Evolutionary conservation across 495 filamentous ascomycete genomes (phyloP), one percentile per base, ranked within the genome.

Genomic region (Talaromyces borbonicus): DNA sequence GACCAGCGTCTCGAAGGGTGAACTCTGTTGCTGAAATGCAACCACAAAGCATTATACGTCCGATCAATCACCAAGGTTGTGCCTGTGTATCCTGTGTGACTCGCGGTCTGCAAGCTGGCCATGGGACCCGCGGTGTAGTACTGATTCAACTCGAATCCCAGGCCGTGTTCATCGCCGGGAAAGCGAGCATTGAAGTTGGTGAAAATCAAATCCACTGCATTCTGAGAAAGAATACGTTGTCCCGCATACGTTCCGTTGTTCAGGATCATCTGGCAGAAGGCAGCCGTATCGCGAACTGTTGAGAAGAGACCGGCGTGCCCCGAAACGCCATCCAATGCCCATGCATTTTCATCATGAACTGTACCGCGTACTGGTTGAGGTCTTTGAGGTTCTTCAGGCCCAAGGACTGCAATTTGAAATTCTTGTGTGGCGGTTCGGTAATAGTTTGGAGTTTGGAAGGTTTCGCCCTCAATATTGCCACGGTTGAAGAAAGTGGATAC

Each of bases 311-410:
- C 56, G 8, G 54, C 54, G 36, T 61, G 54, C 4, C 56, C 56
- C 11, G 56, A 57, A 11, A 61, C 52, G 11, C 54, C 52, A 18
- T 51, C 29, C 1, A 60, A 36, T 14, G 52, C 26, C 57, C 57
- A 60, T 40, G 57, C 56, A 29, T 60, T 60, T 40, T 60, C 57
- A 27, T 60, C 57, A 36, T 60, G 57, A 4, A 58, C 55, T 2
- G 55, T 60, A 1, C 57, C 57, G 8, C 56, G 57, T 22, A 60
- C 56, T 8, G 56, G 57, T 33, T 60, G 57, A 1, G 57, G 57
- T n/a, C 57, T 48, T n/a, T 52, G 25, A 1, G 57, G 57, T 36
- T 58, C 57, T n/a, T 14, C 39, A 9, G 41, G 29, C 3, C 55
- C 57, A 11, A 58, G 46, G 22, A 60, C 51, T 19, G 51, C 53